A percentile compares a stretch with the other conserved stretches of the same genome.
These are phyloP conservation scores for Cyberlindnera bimundalis DNA, from an alignment of 805 yeast genomes.

Conservation along the genomic window DNA sequence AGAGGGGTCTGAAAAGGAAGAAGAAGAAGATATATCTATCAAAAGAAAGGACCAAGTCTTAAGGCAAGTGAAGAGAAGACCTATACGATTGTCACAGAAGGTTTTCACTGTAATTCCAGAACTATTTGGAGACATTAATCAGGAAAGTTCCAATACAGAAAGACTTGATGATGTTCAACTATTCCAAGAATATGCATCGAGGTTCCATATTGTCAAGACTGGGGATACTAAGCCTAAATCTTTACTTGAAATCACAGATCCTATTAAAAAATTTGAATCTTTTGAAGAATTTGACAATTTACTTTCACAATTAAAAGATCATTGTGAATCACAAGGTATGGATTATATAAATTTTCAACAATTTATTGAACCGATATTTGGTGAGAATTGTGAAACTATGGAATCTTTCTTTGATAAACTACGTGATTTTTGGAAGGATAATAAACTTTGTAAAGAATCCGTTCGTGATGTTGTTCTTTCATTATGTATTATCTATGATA, in stretches of 20 bases:
- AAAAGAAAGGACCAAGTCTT: background rate
- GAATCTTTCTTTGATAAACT: slow-evolving; percentile 6
- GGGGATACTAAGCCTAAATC: slow-evolving; percentile 6
- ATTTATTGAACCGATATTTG: background rate
- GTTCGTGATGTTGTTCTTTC: slow-evolving; percentile 17
- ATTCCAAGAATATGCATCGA: slow-evolving; percentile 19
- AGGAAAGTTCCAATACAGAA: background rate
- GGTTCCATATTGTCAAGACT: slow-evolving; percentile 7
- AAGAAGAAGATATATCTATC: background rate
- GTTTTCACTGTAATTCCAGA: background rate
- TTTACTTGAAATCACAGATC: slow-evolving; percentile 24
- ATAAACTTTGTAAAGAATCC: slow-evolving; percentile 9
- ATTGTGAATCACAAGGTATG: slow-evolving; percentile 29
- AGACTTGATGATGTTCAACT: slow-evolving; percentile 8
- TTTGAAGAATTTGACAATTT: slow-evolving; percentile 37
- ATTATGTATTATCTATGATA: slow-evolving; percentile 11
- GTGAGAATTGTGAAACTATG: slow-evolving; percentile 3
- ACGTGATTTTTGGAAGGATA: slow-evolving; percentile 11
- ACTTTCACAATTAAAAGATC: slow-evolving; percentile 33
- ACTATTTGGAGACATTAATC: background rate
- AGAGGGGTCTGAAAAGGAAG: background rate
- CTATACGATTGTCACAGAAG: background rate
- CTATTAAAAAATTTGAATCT: slow-evolving; percentile 25
- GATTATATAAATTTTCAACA: slow-evolving; percentile 1
- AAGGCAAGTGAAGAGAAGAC: background rate